Conservation (phyloP, 75 land plant species). For the Cupressus sempervirens region DNA sequence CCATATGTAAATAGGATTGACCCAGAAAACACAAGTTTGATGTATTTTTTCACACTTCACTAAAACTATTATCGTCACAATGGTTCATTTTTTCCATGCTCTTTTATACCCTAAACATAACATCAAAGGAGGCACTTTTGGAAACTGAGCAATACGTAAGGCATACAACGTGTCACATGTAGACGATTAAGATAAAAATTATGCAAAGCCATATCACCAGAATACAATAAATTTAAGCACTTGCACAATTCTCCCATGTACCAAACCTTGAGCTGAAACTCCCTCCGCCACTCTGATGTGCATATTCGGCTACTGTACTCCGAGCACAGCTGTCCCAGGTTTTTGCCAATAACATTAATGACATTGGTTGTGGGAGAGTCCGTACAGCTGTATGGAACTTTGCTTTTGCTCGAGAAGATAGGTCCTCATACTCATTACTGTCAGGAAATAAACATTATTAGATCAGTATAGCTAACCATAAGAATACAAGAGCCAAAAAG, state of each 20-base stretch:
- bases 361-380: constrained; percentile 71
- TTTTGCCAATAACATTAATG: constrained; percentile 65
- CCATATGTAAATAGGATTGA: neutral
- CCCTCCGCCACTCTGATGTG: constrained; percentile 77
- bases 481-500: neutral
- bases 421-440: constrained; percentile 58
- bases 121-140: neutral
- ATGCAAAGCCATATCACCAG: neutral
- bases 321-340: constrained; percentile 91
- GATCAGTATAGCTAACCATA: neutral
- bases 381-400: constrained; percentile 65
- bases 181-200: neutral
- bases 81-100: neutral
- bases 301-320: constrained; percentile 58
- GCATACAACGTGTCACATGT: neutral
- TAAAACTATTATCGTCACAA: neutral
- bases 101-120: neutral
- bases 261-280: constrained; percentile 84
- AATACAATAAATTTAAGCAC: constrained; percentile 20
- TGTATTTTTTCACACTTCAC: neutral
- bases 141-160: neutral
- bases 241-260: constrained; percentile 66
- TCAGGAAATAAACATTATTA: neutral
- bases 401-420: constrained; percentile 53
- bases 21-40: neutral